phyloP scores from a whole-genome alignment of 1,284 basidiomycete species.

The Cystobasidium sp. region DNA sequence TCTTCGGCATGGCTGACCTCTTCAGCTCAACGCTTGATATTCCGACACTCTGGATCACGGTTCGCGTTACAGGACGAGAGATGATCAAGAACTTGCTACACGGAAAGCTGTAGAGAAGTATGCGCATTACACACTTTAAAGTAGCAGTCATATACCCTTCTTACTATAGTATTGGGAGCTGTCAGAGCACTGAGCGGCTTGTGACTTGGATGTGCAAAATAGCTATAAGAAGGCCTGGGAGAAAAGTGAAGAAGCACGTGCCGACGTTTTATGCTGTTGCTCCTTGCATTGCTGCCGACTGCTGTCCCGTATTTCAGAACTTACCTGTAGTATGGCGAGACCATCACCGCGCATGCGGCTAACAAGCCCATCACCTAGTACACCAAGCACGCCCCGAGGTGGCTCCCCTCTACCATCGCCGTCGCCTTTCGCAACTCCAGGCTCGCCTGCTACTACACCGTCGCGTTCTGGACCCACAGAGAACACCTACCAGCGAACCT shows the following conservation, averaged over 20 bases:
- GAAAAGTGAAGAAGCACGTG: constrained; percentile 5
- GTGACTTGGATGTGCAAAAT: background rate
- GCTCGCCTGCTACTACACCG: constrained; percentile 19
- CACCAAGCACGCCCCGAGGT: constrained; percentile 14
- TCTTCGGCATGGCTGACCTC: constrained; percentile 87
- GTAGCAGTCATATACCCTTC: constrained; percentile 1
- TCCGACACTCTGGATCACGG: constrained; percentile 78
- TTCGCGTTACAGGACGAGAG: constrained; percentile 77
- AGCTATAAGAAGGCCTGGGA: background rate
- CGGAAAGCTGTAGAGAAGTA: constrained; percentile 72
- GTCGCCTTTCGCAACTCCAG: background rate
- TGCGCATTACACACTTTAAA: background rate
- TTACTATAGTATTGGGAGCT: background rate
- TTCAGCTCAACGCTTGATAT: constrained; percentile 88
- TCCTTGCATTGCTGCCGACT: constrained; percentile 1
- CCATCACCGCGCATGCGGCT: constrained; percentile 32
- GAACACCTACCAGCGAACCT: constrained; percentile 32
- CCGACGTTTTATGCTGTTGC: background rate
- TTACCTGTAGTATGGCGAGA: constrained; percentile 6
- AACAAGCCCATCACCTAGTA: constrained; percentile 37
- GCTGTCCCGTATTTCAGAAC: background rate
- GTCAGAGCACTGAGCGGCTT: background rate
- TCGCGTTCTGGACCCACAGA: constrained; percentile 27
- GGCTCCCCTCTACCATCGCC: constrained; percentile 7
- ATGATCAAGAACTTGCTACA: constrained; percentile 79